These are phyloP conservation scores for Candida tropicalis DNA, from an alignment of 1,139 yeast species.

Conservation along the genomic window DNA sequence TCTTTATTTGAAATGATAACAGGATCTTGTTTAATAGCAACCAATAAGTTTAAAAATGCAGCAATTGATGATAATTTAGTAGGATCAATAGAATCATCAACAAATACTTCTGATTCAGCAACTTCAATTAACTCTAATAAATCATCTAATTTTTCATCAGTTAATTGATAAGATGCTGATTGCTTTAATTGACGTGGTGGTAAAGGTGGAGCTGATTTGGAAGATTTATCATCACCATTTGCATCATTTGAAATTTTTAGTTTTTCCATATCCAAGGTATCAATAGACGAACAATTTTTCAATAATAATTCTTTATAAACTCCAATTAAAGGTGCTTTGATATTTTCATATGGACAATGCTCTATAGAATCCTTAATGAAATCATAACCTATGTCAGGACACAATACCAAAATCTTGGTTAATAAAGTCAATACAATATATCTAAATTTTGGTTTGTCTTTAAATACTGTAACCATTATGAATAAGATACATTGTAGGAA, in stretches of 20 bases:
- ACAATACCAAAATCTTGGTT: conserved; percentile 55
- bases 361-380: conserved; percentile 67
- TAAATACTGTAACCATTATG: conserved; percentile 20
- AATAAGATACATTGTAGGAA: conserved; percentile 40
- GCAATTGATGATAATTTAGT: conserved; percentile 46
- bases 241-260: conserved; percentile 4
- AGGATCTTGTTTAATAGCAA: conserved; percentile 39
- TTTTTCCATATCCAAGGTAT: conserved; percentile 12
- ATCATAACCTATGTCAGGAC: conserved; percentile 61
- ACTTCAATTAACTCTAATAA: conserved; percentile 41
- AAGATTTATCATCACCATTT: not conserved
- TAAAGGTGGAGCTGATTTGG: conserved; percentile 19
- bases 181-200: conserved; percentile 21
- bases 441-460: conserved; percentile 22
- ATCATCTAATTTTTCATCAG: conserved; percentile 37
- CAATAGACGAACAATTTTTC: conserved; percentile 17
- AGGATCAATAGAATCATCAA: conserved; percentile 23
- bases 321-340: conserved; percentile 61
- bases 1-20: conserved; percentile 21
- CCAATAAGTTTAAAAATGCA: conserved; percentile 57
- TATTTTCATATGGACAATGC: conserved; percentile 66
- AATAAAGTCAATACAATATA: conserved; percentile 49
- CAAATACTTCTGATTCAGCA: conserved; percentile 35
- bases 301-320: conserved; percentile 66
- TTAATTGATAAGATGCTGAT: conserved; percentile 38